Evolutionary conservation across 1,139 yeast genomes (phyloP), one percentile per base, ranked within the genome.

Genomic region (Suhomyces panamericanus): DNA sequence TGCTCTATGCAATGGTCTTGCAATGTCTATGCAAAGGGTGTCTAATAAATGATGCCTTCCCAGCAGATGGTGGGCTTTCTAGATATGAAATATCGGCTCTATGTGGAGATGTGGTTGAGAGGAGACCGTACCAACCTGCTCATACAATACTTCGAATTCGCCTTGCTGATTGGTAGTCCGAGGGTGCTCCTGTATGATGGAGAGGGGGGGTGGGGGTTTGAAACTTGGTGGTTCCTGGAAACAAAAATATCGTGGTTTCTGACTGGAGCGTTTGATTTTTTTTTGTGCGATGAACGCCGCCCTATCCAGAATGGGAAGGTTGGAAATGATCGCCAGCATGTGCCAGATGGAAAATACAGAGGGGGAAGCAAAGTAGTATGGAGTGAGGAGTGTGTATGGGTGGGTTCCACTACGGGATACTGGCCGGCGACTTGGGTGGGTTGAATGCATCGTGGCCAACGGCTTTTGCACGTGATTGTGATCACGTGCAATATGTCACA

Each of bases 221-320:
- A 22, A 14, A 27, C 17, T n/a, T 22, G 17, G 26, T 6, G 26
- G 30, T 11, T 24, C 8, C 24, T 6, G 8, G 24, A 20, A 20
- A 20, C 24, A 20, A 20, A 20, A 12, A 15, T 29, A 26, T 32
- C 36, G 35, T 32, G 40, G 26, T 9, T 36, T 41, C 37, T 41
- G 30, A 41, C 36, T 41, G 44, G 44, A 38, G 41, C 34, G 42
- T 29, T 26, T 41, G 40, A 24, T 24, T 22, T 41, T 41, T 41
- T 41, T 33, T 37, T 37, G 41, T 15, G 32, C 44, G 28, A 15
- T 34, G 30, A 41, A 41, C 44, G 33, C 29, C 16, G 12, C 14
- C 33, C 32, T 11, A 20, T 17, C 24, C 16, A 17, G 39, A 12
- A 28, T 13, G 14, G 28, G 33, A 20, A 28, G 27, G 26, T 20